Conservation (phyloP, 192 early-diverging fungal genomes). For the Linnemannia zychae region DNA sequence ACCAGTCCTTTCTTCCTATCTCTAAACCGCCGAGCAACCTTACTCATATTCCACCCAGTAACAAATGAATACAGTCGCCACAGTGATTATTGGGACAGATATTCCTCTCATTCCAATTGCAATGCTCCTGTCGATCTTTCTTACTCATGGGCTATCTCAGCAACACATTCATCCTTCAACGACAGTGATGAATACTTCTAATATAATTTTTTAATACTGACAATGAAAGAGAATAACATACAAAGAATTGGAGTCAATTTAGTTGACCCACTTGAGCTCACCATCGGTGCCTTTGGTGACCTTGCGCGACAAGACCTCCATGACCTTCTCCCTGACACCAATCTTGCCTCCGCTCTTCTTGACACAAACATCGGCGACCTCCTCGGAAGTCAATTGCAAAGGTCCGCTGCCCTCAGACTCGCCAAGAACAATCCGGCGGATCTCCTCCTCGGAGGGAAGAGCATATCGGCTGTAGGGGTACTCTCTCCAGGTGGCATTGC, state of each 20-base stretch:
- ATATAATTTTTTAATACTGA: background rate
- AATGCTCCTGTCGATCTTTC: background rate
- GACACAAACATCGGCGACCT: slow-evolving; percentile 73
- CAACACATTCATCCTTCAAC: background rate
- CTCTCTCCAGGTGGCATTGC: slow-evolving; percentile 55
- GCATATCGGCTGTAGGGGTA: slow-evolving; percentile 74
- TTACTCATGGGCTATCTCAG: background rate
- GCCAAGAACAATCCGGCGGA: slow-evolving; percentile 73
- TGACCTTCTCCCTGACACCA: slow-evolving; percentile 77
- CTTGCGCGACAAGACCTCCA: slow-evolving; percentile 72
- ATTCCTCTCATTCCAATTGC: background rate
- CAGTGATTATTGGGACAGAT: background rate
- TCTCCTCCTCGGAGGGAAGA: slow-evolving; percentile 77
- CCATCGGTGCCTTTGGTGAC: slow-evolving; percentile 39
- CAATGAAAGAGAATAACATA: background rate
- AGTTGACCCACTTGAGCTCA: slow-evolving; percentile 56
- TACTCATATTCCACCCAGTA: background rate
- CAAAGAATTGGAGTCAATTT: slow-evolving; percentile 1
- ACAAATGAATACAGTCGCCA: background rate
- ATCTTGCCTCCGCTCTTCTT: slow-evolving; percentile 72
- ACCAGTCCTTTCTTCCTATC: background rate
- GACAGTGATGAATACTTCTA: background rate
- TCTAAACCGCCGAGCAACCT: background rate
- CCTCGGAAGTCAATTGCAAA: slow-evolving; percentile 65
- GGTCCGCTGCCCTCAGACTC: slow-evolving; percentile 73